Conservation (phyloP, 257 asterid genomes). For the Mentha longifolia region DNA sequence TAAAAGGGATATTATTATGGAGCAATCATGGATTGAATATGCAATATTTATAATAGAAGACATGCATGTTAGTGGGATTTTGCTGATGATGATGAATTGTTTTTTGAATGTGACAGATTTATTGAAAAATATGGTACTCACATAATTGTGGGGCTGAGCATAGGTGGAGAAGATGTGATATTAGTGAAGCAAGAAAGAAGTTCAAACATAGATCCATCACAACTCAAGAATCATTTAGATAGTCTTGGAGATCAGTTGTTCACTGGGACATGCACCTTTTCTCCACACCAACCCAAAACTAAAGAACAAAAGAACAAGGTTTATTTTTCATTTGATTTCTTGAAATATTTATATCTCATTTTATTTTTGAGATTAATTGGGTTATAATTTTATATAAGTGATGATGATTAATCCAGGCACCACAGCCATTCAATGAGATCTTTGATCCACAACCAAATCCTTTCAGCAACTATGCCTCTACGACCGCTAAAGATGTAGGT, state of each 20-base stretch:
- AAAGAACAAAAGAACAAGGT: conserved; percentile 64
- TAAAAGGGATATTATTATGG: background rate
- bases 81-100: conserved; percentile 15
- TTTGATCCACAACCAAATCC: conserved; percentile 67
- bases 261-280: conserved; percentile 67
- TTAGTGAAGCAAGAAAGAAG: conserved; percentile 73
- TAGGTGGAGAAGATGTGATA: conserved; percentile 92
- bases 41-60: background rate
- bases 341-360: background rate
- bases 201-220: conserved; percentile 74
- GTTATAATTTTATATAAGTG: background rate
- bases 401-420: conserved; percentile 49
- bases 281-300: conserved; percentile 56
- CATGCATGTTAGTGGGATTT: background rate
- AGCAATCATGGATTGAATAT: background rate
- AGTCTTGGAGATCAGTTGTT: conserved; percentile 84
- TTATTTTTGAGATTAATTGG: background rate
- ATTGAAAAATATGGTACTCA: conserved; percentile 95
- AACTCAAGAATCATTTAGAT: conserved; percentile 71
- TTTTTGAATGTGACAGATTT: conserved; percentile 62
- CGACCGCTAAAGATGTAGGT: conserved; percentile 81
- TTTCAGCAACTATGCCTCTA: conserved; percentile 50
- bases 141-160: conserved; percentile 81
- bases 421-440: conserved; percentile 67
- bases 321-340: background rate